Evolutionary conservation across 108 stramenopile species (phyloP), one percentile per base, ranked within the genome.

Genomic region (Schizochytrium sp.): DNA sequence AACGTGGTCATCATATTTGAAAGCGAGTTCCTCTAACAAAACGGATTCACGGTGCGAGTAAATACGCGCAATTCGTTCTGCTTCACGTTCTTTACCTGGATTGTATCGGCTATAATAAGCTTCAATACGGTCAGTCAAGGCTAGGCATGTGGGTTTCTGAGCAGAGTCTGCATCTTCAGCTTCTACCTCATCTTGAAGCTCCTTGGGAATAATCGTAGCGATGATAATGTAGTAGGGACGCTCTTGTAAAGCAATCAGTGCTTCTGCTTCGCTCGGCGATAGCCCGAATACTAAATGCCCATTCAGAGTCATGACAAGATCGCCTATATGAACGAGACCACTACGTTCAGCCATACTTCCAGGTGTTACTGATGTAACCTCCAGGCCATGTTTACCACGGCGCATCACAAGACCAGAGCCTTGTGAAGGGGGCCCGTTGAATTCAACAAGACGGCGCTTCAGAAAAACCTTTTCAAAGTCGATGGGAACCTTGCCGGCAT

Each of bases 291-390:
- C 76, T 8, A 83, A 1, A 38, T 55, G 53, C 7, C 76, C 76
- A 42, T 83, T 83, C 1, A 83, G 53, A n/a, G 76, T 83, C 76
- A 83, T 83, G 76, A 83, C 76, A 53, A 83, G 76, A 55, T 83
- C 76, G 10, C 76, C 76, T 55, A 28, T 10, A 50, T 49, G 53
- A 28, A 83, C n/a, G 15, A 83, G 53, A 5, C 53, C 50, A 50
- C 50, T 47, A n/a, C 53, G 47, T 7, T 49, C 76, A 3, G 76
- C 5, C 47, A 83, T 83, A 28, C 50, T 55, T 7, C 76, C 15
- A 49, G 76, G 76, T 2, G 47, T 1, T 53, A 83, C 15, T 38
- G 50, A 38, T n/a, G 47, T 53, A 8, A 83, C 76, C 53, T 83
- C 76, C 28, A 83, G 53, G 76, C 76, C 76, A 3, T 83, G 53